These are phyloP conservation scores for Parachlorella kessleri DNA, from an alignment of 139 green algal species.

Conservation along the genomic window DNA sequence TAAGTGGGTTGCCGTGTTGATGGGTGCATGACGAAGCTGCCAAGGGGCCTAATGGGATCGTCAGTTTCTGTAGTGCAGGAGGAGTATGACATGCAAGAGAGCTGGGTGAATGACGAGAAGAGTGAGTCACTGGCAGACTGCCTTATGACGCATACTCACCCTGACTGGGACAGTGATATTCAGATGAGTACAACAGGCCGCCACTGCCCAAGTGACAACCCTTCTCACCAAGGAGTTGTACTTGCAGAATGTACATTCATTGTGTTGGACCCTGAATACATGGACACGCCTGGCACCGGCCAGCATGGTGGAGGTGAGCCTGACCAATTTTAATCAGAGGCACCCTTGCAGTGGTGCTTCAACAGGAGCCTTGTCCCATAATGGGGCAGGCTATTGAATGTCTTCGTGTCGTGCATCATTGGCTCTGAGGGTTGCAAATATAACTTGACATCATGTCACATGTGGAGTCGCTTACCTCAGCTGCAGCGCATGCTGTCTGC, in stretches of 20 bases:
- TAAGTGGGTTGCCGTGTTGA: neutral
- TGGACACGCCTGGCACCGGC: constrained; percentile 43
- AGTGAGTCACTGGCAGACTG: constrained; percentile 39
- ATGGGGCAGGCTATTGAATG: too few species aligned
- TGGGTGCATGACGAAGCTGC: too few species aligned
- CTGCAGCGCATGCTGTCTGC: neutral
- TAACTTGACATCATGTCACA: constrained; percentile 16
- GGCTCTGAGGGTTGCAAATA: too few species aligned
- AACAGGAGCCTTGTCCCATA: too few species aligned
- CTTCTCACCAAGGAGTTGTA: neutral
- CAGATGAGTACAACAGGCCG: neutral
- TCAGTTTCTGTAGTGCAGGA: constrained; percentile 49
- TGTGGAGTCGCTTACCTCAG: neutral
- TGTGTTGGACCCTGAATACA: constrained; percentile 56
- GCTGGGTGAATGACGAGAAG: constrained; percentile 72
- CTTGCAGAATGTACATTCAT: constrained; percentile 81
- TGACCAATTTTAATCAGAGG: neutral
- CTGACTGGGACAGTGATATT: neutral
- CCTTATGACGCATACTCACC: neutral
- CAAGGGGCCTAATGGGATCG: too few species aligned
- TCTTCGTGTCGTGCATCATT: too few species aligned
- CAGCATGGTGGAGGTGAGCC: constrained; percentile 44
- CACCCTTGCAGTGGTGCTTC: neutral
- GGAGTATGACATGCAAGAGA: constrained; percentile 83
- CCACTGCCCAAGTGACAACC: neutral